Evolutionary conservation across 2,329 filamentous ascomycete species (phyloP).

Genomic region (Tolypocladium inflatum): DNA sequence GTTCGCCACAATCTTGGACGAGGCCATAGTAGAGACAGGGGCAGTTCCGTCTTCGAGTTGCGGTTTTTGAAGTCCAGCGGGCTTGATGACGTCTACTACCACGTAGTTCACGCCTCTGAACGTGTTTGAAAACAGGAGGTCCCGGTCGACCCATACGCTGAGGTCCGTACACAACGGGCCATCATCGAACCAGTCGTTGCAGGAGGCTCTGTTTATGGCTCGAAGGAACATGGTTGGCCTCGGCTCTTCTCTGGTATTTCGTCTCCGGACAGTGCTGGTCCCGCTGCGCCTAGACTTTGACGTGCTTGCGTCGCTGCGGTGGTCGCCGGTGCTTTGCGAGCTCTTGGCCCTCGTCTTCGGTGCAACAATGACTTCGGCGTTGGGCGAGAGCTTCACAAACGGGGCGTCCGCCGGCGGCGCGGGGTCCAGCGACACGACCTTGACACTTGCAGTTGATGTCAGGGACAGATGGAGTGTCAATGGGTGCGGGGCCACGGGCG

Average conservation of each 20-base stretch:
- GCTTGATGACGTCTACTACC: conserved; percentile 76
- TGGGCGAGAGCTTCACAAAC: conserved; percentile 87
- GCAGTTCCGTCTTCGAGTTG: conserved; percentile 58
- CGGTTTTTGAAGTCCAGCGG: conserved; percentile 64
- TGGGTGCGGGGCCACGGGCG: conserved; percentile 56
- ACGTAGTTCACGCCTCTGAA: conserved; percentile 72
- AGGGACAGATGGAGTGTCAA: conserved; percentile 89
- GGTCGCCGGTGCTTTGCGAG: conserved; percentile 59
- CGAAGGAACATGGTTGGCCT: conserved; percentile 67
- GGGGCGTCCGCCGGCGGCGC: conserved; percentile 55
- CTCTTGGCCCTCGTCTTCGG: conserved; percentile 76
- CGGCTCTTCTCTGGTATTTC: conserved; percentile 51
- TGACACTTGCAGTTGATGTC: conserved; percentile 89
- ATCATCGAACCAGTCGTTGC: conserved; percentile 71
- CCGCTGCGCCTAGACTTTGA: conserved; percentile 73
- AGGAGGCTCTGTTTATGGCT: conserved; percentile 62
- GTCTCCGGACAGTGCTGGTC: conserved; percentile 57
- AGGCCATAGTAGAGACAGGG: conserved; percentile 31
- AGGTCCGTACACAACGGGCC: conserved; percentile 48
- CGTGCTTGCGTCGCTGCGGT: conserved; percentile 68
- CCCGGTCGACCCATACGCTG: conserved; percentile 76
- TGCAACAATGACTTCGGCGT: conserved; percentile 94
- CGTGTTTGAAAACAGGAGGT: conserved; percentile 60
- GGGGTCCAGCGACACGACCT: conserved; percentile 74
- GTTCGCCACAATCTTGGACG: conserved; percentile 61